Conservation (phyloP, 805 yeast genomes). For the Candida nanaspora region DNA sequence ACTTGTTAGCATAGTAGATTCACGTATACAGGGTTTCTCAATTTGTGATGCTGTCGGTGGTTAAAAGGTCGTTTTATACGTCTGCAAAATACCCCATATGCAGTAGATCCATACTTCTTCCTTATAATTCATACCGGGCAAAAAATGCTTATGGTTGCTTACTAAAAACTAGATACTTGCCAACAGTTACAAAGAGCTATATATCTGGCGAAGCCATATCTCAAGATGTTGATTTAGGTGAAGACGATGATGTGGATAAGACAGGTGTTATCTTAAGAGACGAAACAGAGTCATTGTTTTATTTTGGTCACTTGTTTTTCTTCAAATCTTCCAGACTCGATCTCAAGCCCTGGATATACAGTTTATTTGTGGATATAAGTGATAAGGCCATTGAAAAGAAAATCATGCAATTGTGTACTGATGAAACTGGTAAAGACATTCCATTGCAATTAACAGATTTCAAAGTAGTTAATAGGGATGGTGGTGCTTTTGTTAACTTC, state of each 20-base stretch:
- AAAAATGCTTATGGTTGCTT: too few species aligned
- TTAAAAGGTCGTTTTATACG: too few species aligned
- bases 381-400: constrained; percentile 25
- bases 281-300: constrained; percentile 43
- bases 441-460: constrained; percentile 46
- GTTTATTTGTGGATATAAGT: constrained; percentile 31
- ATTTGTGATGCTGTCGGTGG: too few species aligned
- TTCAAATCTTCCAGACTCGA: constrained; percentile 32
- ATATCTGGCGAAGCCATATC: constrained; percentile 21
- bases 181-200: neutral
- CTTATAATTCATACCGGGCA: too few species aligned
- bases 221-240: constrained; percentile 42
- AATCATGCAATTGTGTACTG: constrained; percentile 30
- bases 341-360: constrained; percentile 34
- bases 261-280: constrained; percentile 52
- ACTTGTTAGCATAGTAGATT: too few species aligned
- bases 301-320: constrained; percentile 44
- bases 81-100: neutral
- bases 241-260: constrained; percentile 43
- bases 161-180: neutral
- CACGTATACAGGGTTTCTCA: too few species aligned
- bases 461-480: constrained; percentile 73
- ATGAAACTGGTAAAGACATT: constrained; percentile 14
- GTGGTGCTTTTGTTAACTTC: constrained; percentile 88
- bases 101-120: too few species aligned